phyloP scores from a whole-genome alignment of 164 flowering plant genomes.

The Umbellularia californica region DNA sequence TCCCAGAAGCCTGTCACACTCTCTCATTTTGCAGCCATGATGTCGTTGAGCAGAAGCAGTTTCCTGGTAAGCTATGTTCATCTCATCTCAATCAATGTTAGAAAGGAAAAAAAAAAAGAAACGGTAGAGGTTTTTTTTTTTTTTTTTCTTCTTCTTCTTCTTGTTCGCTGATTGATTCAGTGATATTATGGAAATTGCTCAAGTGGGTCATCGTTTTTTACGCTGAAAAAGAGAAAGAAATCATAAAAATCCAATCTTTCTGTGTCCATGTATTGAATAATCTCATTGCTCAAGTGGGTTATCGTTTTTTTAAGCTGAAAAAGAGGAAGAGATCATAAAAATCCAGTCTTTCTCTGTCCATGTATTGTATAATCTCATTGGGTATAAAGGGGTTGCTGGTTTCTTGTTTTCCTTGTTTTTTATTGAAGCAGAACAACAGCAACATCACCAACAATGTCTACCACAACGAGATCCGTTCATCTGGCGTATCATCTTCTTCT shows the following conservation, averaged over 20 bases:
- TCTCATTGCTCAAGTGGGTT: neutral
- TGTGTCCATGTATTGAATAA: neutral
- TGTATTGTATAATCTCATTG: neutral
- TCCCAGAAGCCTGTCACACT: neutral
- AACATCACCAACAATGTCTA: conserved; percentile 1
- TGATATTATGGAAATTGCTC: neutral
- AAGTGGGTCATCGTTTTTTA: conserved; percentile 8
- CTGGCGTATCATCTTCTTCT: conserved; percentile 9
- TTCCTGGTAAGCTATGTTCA: conserved; percentile 33
- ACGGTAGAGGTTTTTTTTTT: neutral
- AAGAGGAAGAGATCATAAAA: neutral
- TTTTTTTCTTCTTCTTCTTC: neutral
- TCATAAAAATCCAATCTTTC: neutral
- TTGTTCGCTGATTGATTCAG: neutral
- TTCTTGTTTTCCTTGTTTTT: conserved; percentile 1
- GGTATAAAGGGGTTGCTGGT: neutral
- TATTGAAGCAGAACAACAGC: conserved; percentile 21
- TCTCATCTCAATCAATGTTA: neutral
- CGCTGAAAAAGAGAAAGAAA: neutral
- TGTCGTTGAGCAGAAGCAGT: conserved; percentile 29
- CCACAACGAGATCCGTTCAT: neutral
- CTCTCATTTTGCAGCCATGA: conserved; percentile 26
- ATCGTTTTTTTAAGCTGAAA: neutral
- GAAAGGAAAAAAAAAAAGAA: neutral
- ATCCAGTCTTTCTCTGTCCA: neutral